Percentiles rank a stretch among this genome's conserved stretches.
phyloP scores from a whole-genome alignment of 2,329 filamentous ascomycete genomes.

The Seiridium unicorne region DNA sequence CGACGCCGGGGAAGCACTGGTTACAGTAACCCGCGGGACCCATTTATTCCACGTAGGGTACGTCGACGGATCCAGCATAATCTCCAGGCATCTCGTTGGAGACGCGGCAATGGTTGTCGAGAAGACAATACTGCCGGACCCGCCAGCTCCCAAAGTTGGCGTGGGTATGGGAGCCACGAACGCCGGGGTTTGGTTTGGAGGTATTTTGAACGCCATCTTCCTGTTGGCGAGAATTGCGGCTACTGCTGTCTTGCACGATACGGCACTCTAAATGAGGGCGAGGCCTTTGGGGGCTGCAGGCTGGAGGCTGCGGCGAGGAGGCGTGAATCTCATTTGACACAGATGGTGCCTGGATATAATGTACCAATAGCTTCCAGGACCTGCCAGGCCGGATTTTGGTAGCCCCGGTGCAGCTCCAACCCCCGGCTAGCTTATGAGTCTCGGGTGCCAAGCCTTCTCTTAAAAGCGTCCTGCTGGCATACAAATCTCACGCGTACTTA shows the following conservation, averaged over 20 bases:
- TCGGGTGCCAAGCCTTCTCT: too few species aligned
- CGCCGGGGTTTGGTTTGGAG: slow-evolving; percentile 13
- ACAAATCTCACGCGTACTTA: too few species aligned
- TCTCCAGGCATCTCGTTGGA: slow-evolving; percentile 26
- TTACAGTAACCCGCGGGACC: slow-evolving; percentile 23
- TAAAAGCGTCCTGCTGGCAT: too few species aligned
- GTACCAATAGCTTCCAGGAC: background rate
- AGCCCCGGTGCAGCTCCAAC: background rate
- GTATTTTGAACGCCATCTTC: slow-evolving; percentile 11
- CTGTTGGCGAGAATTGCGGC: too few species aligned
- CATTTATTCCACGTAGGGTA: slow-evolving; percentile 37
- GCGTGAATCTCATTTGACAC: too few species aligned
- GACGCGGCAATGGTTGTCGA: slow-evolving; percentile 31
- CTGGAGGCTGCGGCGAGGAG: too few species aligned
- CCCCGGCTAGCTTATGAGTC: too few species aligned
- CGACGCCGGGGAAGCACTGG: slow-evolving; percentile 5
- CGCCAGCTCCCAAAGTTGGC: slow-evolving; percentile 27
- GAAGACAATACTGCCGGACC: slow-evolving; percentile 27
- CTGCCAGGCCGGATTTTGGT: slow-evolving; percentile 7
- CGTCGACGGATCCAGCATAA: slow-evolving; percentile 26
- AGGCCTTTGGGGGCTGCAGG: too few species aligned
- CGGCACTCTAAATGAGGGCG: too few species aligned
- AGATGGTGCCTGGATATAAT: background rate
- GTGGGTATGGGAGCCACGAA: slow-evolving; percentile 23
- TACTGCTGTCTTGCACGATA: too few species aligned